Base-by-base conservation (phyloP, 106 monocot genomes). In the Vanilla planifolia region DNA sequence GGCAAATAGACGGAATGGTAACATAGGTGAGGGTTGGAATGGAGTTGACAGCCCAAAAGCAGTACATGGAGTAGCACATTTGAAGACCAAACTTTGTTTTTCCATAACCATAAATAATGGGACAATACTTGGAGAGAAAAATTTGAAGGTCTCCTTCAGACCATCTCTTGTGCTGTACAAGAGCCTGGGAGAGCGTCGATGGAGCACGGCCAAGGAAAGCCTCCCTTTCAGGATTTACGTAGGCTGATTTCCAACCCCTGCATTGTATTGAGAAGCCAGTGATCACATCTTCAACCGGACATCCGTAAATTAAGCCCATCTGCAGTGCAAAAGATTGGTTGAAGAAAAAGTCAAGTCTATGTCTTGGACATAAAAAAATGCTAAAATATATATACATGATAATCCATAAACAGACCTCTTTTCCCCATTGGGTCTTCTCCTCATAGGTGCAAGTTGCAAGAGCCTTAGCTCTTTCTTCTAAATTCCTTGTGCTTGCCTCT, bases 111-210 rank as follows among this genome's bases (percentile, higher is more conserved):
- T 68, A 74, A 6, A 73, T 0, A 27, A 90, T 68, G 9, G 90
- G 90, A 63, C 71, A 73, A 48, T 79, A 79, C 61, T 68, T 79
- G 46, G 81, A 85, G 26, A 85, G n/a, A 26, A 85, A 65, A 27
- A 90, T 79, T 24, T 81, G 72, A n/a, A 90, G 45, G 17, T 79
- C 40, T 0, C 85, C 82, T 55, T 82, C 85, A 1, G 73, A 67
- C 85, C 90, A 90, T 60, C 85, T 66, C 76, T 90, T 81, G 32
- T 79, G 82, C 44, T 85, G 85, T 8, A 90, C 62, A 19, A 90
- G 24, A 29, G 61, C 58, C 27, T 85, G 78, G 6, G 61, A 70
- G 19, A 90, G 39, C 20, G 82, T 86, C 25, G 64, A 20, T 0
- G 91, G 79, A 25, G 86, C 76, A 33, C 85, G 48, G 8, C 91